Evolutionary conservation across 164 flowering plant genomes (phyloP), one percentile per base, ranked within the genome.

Genomic region (Cinnamomum chago): DNA sequence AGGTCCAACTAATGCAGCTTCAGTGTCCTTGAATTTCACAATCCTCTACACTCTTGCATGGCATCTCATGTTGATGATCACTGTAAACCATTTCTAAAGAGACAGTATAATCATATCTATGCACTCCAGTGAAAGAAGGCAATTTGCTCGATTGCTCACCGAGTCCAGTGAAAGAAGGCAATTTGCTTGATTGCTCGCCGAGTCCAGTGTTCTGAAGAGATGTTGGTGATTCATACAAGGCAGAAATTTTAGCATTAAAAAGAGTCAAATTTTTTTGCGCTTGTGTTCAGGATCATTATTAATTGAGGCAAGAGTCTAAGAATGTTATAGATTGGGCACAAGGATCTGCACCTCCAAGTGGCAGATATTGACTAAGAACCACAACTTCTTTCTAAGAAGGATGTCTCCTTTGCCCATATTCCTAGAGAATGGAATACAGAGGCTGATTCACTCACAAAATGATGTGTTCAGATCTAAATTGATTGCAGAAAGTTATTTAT

Each of bases 1-100:
- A 20, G 71, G 70, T 47, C 79, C 91, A 13, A 73, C 76, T 58
- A 33, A 76, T 50, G 73, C 81, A 52, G 60, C 74, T 52, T 58
- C 68, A 4, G 27, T 71, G 47, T 67, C 76, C 28, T 50, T 52
- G 25, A 50, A 62, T 70, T 69, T 24, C 23, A 20, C 60, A 18
- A 70, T 73, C 33, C 50, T 76, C 79, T 58, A 77, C 68, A 50
- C 72, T 47, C 22, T 60, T 20, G 23, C 78, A 60, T 72, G 68
- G 65, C 68, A 68, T 65, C 62, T 73, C 18, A 27, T 81, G 58
- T 65, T 65, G 24, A 27, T 68, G 60, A 62, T 76, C n/a, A 18
- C 72, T 14, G 52, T 73, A 50, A 76, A 60, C 23, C 72, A 62
- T 50, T 65, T 71, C 74, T 78, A 51, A 65, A 33, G 30, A 47